phyloP scores from a whole-genome alignment of 805 yeast species.

The Cyberlindnera saturnus region DNA sequence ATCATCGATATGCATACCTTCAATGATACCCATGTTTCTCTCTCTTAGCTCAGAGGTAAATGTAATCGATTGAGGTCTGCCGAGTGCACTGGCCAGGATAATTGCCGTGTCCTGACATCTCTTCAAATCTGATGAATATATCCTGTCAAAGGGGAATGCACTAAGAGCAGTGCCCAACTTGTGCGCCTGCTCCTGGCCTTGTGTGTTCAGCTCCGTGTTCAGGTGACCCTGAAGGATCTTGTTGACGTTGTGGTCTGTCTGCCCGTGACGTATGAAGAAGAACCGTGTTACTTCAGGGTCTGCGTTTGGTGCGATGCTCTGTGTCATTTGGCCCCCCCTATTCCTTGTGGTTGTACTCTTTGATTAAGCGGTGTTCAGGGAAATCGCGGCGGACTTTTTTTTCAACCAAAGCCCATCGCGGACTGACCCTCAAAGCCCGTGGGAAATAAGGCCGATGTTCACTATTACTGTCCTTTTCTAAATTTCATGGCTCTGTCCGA shows the following conservation, averaged over 20 bases:
- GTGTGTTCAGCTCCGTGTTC: slow-evolving; percentile 56
- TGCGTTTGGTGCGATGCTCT: slow-evolving; percentile 9
- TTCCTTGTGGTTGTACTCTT: too few relatives aligned
- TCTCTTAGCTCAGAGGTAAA: slow-evolving; percentile 53
- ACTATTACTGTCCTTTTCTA: too few relatives aligned
- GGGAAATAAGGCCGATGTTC: too few relatives aligned
- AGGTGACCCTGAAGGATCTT: slow-evolving; percentile 77
- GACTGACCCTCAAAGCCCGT: too few relatives aligned
- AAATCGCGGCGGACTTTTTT: too few relatives aligned
- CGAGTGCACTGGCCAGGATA: slow-evolving; percentile 29
- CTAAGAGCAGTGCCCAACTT: slow-evolving; percentile 41
- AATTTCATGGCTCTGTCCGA: too few relatives aligned
- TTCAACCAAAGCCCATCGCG: too few relatives aligned
- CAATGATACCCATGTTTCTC: slow-evolving; percentile 71
- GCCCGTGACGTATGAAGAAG: slow-evolving; percentile 77
- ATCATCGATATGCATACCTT: slow-evolving; percentile 65
- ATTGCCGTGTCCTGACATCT: slow-evolving; percentile 58
- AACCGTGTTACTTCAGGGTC: slow-evolving; percentile 33
- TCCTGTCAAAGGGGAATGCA: slow-evolving; percentile 25
- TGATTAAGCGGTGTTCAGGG: too few relatives aligned
- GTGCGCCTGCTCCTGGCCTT: slow-evolving; percentile 57
- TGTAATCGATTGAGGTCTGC: slow-evolving; percentile 20
- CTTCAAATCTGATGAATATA: slow-evolving; percentile 35
- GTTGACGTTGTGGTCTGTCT: slow-evolving; percentile 64
- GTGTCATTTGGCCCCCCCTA: slow-evolving; percentile 1